These are phyloP conservation scores for Colletotrichum sp. DNA, from an alignment of 2,329 filamentous ascomycete species.

Conservation along the genomic window DNA sequence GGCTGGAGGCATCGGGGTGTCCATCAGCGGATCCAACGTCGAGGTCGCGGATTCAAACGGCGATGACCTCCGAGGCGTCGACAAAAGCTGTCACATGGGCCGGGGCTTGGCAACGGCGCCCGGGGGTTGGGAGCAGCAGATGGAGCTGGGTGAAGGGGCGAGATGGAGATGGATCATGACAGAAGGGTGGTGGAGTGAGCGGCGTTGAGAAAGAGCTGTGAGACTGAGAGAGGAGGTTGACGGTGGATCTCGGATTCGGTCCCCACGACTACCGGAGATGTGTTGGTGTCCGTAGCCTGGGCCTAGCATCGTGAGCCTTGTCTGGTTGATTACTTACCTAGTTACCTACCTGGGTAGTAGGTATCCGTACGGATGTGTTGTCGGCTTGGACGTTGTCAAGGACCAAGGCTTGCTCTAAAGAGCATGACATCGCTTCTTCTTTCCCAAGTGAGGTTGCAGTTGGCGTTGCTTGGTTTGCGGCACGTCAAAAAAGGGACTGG, in stretches of 20 bases:
- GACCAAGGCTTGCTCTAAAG: background rate
- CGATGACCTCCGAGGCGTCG: background rate
- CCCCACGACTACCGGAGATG: background rate
- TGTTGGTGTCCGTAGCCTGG: background rate
- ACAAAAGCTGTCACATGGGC: background rate
- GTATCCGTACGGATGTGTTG: background rate
- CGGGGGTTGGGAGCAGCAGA: background rate
- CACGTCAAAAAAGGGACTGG: background rate
- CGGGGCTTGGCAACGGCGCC: conserved; percentile 11
- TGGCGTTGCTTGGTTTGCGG: background rate
- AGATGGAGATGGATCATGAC: background rate
- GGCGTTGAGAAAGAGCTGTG: background rate
- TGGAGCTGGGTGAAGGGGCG: background rate
- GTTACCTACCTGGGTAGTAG: background rate
- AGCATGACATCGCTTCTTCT: background rate
- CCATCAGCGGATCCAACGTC: background rate
- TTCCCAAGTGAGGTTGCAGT: background rate
- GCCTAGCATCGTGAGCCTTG: background rate
- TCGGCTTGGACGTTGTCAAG: background rate
- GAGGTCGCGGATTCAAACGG: background rate
- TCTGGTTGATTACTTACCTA: background rate
- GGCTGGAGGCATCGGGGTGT: background rate
- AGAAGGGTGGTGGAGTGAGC: background rate
- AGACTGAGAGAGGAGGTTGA: background rate
- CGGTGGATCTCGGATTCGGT: background rate